Percentiles rank a stretch among this genome's conserved stretches.
phyloP scores from a whole-genome alignment of 441 rosid genomes.

The Bocquillonia castaneifolia region DNA sequence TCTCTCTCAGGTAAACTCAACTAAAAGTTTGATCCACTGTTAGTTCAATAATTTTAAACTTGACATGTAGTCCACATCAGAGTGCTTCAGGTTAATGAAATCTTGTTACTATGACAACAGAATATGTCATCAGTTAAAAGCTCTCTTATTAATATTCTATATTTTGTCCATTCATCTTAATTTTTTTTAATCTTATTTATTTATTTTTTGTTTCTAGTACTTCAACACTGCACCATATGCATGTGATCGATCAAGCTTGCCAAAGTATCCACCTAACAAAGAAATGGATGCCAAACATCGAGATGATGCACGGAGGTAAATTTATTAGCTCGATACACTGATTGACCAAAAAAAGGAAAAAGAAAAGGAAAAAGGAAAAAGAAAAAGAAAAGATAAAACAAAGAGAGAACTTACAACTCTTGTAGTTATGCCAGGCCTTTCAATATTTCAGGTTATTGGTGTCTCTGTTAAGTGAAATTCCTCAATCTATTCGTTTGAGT shows the following conservation, averaged over 20 bases:
- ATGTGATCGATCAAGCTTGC: constrained; percentile 84
- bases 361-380: no score
- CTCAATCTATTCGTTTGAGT: neutral
- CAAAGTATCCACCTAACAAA: constrained; percentile 82
- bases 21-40: neutral
- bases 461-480: neutral
- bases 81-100: neutral
- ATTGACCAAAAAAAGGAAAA: no score
- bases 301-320: constrained; percentile 68
- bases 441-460: neutral
- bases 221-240: constrained; percentile 66
- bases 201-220: constrained; percentile 39
- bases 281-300: constrained; percentile 86
- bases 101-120: neutral
- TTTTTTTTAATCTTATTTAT: neutral
- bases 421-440: neutral
- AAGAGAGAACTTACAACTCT: neutral
- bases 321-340: neutral
- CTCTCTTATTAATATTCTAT: neutral
- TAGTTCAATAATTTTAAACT: neutral
- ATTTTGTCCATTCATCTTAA: neutral
- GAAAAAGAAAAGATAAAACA: no score
- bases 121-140: neutral
- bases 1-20: constrained; percentile 46
- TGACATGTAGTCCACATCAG: neutral